A percentile compares a stretch with the other conserved stretches of the same genome.
Evolutionary conservation across 192 early-diverging fungal genomes (phyloP).

Genomic region (Entophlyctis luteolus): DNA sequence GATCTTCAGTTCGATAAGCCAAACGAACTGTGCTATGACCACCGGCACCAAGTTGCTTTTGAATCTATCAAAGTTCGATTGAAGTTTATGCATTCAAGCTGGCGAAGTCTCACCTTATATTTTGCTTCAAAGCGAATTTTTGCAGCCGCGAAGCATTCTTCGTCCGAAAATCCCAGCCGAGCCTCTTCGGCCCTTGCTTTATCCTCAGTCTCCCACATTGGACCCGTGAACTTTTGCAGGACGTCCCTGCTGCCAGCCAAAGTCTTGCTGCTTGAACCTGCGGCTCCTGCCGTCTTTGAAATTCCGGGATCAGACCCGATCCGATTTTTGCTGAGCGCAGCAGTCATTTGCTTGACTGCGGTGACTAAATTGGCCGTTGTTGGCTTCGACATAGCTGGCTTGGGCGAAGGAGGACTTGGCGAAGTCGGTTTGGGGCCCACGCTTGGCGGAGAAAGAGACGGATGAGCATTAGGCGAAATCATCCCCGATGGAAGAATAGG

Average conservation of each 20-base stretch:
- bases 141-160: slow-evolving; percentile 14
- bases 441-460: no score
- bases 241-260: neutral
- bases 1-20: slow-evolving; percentile 21
- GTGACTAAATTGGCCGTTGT: slow-evolving; percentile 9
- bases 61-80: slow-evolving; percentile 27
- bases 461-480: no score
- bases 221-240: neutral
- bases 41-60: slow-evolving; percentile 45
- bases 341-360: slow-evolving; percentile 6
- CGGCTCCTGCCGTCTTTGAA: neutral
- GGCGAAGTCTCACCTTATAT: slow-evolving; percentile 4
- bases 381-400: neutral
- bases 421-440: no score
- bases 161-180: slow-evolving; percentile 1
- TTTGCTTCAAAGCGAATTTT: slow-evolving; percentile 23
- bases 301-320: slow-evolving; percentile 11
- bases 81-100: neutral
- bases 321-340: neutral
- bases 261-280: neutral
- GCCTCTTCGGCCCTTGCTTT: slow-evolving; percentile 8
- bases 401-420: neutral
- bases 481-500: no score
- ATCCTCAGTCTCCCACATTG: slow-evolving; percentile 20
- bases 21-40: slow-evolving; percentile 52